Conservation (phyloP, 805 yeast genomes). For the Saccharomyces jurei region DNA sequence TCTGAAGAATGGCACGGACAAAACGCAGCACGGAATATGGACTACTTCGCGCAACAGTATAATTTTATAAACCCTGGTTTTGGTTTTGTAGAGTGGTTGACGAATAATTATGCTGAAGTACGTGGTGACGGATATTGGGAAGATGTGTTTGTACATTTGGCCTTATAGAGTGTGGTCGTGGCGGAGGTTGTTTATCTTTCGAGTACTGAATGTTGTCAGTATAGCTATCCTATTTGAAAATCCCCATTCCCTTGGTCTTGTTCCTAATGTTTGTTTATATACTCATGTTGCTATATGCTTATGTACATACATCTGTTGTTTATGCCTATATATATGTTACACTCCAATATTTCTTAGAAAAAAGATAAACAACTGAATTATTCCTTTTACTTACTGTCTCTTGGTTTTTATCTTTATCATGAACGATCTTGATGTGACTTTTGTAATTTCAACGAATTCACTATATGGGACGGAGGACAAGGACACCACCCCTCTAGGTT, state of each 20-base stretch:
- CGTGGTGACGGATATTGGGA: background rate
- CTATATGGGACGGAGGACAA: constrained; percentile 39
- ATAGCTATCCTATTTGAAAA: background rate
- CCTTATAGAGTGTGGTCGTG: background rate
- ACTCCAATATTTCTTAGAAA: background rate
- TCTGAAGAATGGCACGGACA: constrained; percentile 17
- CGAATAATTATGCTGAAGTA: background rate
- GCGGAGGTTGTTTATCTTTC: background rate
- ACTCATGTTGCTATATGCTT: background rate
- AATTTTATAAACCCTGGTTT: background rate
- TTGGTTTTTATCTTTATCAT: constrained; percentile 17
- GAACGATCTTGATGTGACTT: constrained; percentile 26
- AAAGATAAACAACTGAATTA: too few species aligned
- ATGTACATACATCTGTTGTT: background rate
- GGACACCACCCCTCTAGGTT: constrained; percentile 30
- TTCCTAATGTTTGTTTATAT: background rate
- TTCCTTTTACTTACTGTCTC: background rate
- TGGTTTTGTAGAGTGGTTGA: background rate
- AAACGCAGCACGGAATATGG: constrained; percentile 7
- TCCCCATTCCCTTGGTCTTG: background rate
- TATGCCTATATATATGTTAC: background rate
- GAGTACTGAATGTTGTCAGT: background rate
- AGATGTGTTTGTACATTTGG: background rate
- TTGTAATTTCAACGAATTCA: constrained; percentile 19
- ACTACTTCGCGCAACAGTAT: constrained; percentile 1